Percentiles rank a stretch among this genome's conserved stretches.
phyloP scores from a whole-genome alignment of 2,329 filamentous ascomycete genomes.

The Neofusicoccum sp. region DNA sequence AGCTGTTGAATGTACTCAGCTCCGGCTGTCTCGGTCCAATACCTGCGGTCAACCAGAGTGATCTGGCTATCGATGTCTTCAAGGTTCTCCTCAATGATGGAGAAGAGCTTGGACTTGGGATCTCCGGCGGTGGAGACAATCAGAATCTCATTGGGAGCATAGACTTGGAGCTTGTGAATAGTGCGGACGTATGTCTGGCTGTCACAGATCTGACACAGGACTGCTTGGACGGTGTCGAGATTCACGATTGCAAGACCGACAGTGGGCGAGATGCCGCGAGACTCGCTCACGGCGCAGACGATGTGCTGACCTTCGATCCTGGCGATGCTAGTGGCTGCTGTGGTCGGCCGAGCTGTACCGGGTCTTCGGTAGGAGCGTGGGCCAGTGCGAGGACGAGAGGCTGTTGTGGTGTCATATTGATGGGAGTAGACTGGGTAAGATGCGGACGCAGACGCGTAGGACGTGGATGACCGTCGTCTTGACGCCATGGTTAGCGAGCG shows the following conservation, averaged over 20 bases:
- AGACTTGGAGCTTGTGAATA: slow-evolving; percentile 79
- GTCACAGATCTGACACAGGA: slow-evolving; percentile 88
- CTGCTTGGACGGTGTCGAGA: slow-evolving; percentile 76
- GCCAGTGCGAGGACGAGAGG: slow-evolving; percentile 31
- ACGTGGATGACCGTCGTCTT: slow-evolving; percentile 27
- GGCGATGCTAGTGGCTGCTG: slow-evolving; percentile 57
- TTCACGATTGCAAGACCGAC: slow-evolving; percentile 88
- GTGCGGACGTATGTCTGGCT: slow-evolving; percentile 89
- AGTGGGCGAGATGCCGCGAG: slow-evolving; percentile 78
- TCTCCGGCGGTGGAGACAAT: slow-evolving; percentile 72
- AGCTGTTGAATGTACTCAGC: slow-evolving; percentile 75
- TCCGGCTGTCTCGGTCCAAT: slow-evolving; percentile 78
- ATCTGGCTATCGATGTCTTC: slow-evolving; percentile 57
- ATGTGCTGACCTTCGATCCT: slow-evolving; percentile 64
- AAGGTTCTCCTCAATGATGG: slow-evolving; percentile 71
- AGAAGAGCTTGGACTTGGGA: slow-evolving; percentile 69
- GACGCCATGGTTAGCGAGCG: slow-evolving; percentile 29
- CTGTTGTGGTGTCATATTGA: slow-evolving; percentile 37
- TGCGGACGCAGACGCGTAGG: slow-evolving; percentile 31
- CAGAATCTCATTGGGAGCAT: slow-evolving; percentile 75
- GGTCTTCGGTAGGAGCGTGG: slow-evolving; percentile 36
- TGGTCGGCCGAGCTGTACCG: slow-evolving; percentile 51
- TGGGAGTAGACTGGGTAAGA: slow-evolving; percentile 36
- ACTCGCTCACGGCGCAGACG: slow-evolving; percentile 85
- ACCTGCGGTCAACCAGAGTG: slow-evolving; percentile 68